Evolutionary conservation across 2,329 filamentous ascomycete species (phyloP).

Genomic region (Xylariaceae sp.): DNA sequence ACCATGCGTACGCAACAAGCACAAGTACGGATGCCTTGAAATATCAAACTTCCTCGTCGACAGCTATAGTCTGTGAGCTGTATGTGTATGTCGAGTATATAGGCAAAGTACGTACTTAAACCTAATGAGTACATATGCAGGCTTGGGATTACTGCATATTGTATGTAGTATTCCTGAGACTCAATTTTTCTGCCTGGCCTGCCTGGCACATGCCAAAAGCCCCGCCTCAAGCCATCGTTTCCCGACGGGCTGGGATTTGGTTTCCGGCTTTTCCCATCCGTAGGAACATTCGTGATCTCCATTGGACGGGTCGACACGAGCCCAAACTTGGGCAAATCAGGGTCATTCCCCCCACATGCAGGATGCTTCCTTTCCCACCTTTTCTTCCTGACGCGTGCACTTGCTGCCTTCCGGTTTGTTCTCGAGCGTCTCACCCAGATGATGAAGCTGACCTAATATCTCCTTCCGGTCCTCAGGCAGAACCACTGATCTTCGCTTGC

Average conservation of each 20-base stretch:
- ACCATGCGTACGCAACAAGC: too few species aligned
- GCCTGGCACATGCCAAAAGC: constrained; percentile 8
- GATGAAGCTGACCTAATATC: constrained; percentile 13
- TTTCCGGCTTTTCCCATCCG: constrained; percentile 41
- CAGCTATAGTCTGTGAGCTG: too few species aligned
- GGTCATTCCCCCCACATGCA: constrained; percentile 13
- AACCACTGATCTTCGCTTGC: not conserved
- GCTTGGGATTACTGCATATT: not conserved
- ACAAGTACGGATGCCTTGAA: too few species aligned
- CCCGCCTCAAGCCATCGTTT: constrained; percentile 8
- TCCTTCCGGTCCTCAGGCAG: not conserved
- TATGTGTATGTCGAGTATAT: too few species aligned
- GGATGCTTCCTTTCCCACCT: constrained; percentile 22
- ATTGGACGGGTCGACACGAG: constrained; percentile 33
- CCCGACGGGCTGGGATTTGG: constrained; percentile 38
- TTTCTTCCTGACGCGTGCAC: constrained; percentile 25
- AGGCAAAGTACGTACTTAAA: too few species aligned
- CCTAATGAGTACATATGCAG: not conserved
- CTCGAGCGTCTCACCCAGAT: constrained; percentile 9
- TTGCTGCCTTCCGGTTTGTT: constrained; percentile 32
- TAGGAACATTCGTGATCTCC: constrained; percentile 1
- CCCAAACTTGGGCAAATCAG: constrained; percentile 16
- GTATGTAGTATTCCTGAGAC: not conserved
- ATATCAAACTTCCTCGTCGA: too few species aligned
- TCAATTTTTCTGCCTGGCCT: too few species aligned